Conservation (phyloP, 2,329 filamentous ascomycete genomes). For the Fusarium transvaalense region DNA sequence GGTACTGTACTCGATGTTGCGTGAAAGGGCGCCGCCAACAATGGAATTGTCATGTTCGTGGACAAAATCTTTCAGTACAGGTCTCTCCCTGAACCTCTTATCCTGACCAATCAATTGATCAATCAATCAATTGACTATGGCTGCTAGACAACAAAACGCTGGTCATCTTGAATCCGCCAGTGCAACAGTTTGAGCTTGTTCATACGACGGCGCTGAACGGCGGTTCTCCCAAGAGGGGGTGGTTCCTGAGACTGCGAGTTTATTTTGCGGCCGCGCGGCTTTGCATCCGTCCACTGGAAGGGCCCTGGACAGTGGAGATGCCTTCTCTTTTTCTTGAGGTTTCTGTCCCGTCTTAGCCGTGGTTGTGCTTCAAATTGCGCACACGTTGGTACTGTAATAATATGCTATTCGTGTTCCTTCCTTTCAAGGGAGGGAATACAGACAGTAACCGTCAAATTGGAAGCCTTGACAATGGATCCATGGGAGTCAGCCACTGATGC, state of each 20-base stretch:
- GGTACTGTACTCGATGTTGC: constrained; percentile 7
- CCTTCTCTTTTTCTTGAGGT: constrained; percentile 36
- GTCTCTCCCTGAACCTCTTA: not conserved
- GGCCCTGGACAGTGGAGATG: constrained; percentile 35
- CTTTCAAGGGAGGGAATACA: constrained; percentile 1
- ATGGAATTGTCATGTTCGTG: constrained; percentile 6
- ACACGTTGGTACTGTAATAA: constrained; percentile 34
- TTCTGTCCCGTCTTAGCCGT: constrained; percentile 41
- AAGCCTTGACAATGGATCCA: constrained; percentile 9
- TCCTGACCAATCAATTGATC: not conserved
- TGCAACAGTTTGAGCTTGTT: constrained; percentile 20
- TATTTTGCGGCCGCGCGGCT: constrained; percentile 44
- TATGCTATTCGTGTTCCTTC: constrained; percentile 27
- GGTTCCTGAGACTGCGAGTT: constrained; percentile 40
- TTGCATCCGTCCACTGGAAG: constrained; percentile 36
- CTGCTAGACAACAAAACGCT: not conserved
- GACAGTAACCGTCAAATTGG: constrained; percentile 16
- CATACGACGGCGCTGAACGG: constrained; percentile 16
- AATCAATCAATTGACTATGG: not conserved
- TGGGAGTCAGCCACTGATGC: constrained; percentile 31
- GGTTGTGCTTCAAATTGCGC: constrained; percentile 17
- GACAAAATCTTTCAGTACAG: not conserved
- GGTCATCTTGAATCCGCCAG: constrained; percentile 18
- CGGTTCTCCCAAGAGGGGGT: constrained; percentile 13
- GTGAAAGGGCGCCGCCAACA: not conserved